These are phyloP conservation scores for Andrographis paniculata DNA, from an alignment of 305 asterid genomes.

Conservation along the genomic window DNA sequence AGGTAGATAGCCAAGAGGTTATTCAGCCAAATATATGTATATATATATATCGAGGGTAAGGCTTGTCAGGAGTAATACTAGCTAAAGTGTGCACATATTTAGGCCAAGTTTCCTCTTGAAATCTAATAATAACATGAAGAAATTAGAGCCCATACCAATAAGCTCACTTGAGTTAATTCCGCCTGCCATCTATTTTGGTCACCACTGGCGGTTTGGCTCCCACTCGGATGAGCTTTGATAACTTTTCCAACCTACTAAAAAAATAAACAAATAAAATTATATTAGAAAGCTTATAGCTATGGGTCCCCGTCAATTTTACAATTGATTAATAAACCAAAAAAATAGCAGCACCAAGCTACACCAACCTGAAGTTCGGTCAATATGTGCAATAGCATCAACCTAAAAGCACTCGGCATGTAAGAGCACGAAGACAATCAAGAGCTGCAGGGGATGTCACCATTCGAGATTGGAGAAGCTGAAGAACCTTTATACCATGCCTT, in stretches of 20 bases:
- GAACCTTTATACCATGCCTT: conserved; percentile 91
- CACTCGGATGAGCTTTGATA: conserved; percentile 96
- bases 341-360: too few species aligned
- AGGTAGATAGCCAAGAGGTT: too few species aligned
- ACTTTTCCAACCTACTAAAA: conserved; percentile 79
- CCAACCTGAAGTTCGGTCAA: conserved; percentile 92
- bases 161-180: conserved; percentile 96
- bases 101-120: neutral
- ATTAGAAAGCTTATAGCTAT: too few species aligned
- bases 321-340: neutral
- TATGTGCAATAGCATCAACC: conserved; percentile 93
- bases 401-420: conserved; percentile 97
- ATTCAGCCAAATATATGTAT: too few species aligned
- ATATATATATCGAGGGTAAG: too few species aligned
- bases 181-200: conserved; percentile 95
- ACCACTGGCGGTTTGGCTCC: conserved; percentile 70
- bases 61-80: too few species aligned
- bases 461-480: conserved; percentile 96
- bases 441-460: conserved; percentile 90
- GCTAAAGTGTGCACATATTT: neutral
- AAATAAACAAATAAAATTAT: too few species aligned
- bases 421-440: conserved; percentile 97
- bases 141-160: conserved; percentile 62
- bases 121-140: conserved; percentile 4
- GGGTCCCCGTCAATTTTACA: neutral